Evolutionary conservation across 257 asterid species (phyloP), one percentile per base, ranked within the genome.

Genomic region (Scutellaria minor): DNA sequence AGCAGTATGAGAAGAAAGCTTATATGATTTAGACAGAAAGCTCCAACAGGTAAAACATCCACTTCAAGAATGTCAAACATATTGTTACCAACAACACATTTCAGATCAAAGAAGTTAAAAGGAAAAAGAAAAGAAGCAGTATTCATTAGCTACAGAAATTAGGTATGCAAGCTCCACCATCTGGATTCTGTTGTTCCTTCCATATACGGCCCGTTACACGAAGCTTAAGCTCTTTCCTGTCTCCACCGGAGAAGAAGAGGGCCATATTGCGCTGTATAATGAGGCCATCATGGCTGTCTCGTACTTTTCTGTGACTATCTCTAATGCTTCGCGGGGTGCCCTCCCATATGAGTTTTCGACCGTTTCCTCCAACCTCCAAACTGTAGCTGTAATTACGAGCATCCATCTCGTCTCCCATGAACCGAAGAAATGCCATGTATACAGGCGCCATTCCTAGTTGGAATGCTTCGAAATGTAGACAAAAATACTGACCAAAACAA

Each of bases 371-470:
- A 44, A 89, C 96, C 81, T 91, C 96, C 80, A 91, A 79, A 81
- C 97, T 89, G 83, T 89, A 91, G 86, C 91, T 86, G 75, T 85
- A 91, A 77, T 87, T 86, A 44, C 92, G 84, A 31, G 96, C 89
- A 15, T 91, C 91, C 74, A 78, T 81, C 77, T 91, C 97, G 3
- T 91, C 94, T 50, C 97, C 96, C 97, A 91, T 91, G 81, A 91
- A 91, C 13, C 96, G 94, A 6, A 91, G 96, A 75, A 91, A 91
- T 10, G 96, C 96, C 96, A 91, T 89, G 57, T 91, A 91, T 31
- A 91, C 97, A 1, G 97, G 94, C 6, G 94, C 94, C 96, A 89
- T 85, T 13, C 97, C 96, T 2, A 89, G 96, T 68, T 89, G 97
- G 79, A 87, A 91, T 11, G 97, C 96, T 72, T 91, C 97, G 9